These are phyloP conservation scores for Nidula microcarpa DNA, from an alignment of 768 basidiomycete species.

Conservation along the genomic window DNA sequence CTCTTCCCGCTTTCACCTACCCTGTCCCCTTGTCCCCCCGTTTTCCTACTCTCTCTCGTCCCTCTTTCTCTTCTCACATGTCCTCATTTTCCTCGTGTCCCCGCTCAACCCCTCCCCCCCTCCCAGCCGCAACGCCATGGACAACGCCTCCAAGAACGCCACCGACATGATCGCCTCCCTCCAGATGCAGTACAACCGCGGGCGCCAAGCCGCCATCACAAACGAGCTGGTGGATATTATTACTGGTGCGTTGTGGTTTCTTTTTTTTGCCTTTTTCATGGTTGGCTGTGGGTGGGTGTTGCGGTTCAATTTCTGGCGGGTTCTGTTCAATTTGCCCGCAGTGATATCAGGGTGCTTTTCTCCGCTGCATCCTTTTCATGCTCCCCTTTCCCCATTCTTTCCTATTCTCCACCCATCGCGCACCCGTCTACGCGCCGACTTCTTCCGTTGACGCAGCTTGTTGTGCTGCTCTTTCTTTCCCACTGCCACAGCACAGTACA, in stretches of 20 bases:
- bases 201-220: conserved; percentile 96
- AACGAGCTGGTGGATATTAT: conserved; percentile 94
- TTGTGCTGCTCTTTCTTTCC: too few species aligned
- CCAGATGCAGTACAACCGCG: conserved; percentile 97
- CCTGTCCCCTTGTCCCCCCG: neutral
- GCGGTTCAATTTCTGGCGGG: too few species aligned
- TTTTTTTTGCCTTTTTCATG: neutral
- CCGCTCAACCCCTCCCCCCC: too few species aligned
- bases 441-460: too few species aligned
- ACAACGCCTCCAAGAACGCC: conserved; percentile 99
- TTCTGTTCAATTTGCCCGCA: too few species aligned
- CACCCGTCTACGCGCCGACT: too few species aligned
- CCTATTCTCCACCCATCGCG: too few species aligned
- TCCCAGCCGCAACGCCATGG: conserved; percentile 93
- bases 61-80: neutral
- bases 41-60: neutral
- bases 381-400: too few species aligned
- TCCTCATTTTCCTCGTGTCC: conserved; percentile 1
- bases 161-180: conserved; percentile 85
- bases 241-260: conserved; percentile 56
- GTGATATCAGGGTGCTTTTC: too few species aligned
- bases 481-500: too few species aligned
- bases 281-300: too few species aligned
- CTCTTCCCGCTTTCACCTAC: neutral
- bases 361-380: too few species aligned